Evolutionary conservation across 805 yeast genomes (phyloP).

Genomic region (Monosporozyma siamensis): DNA sequence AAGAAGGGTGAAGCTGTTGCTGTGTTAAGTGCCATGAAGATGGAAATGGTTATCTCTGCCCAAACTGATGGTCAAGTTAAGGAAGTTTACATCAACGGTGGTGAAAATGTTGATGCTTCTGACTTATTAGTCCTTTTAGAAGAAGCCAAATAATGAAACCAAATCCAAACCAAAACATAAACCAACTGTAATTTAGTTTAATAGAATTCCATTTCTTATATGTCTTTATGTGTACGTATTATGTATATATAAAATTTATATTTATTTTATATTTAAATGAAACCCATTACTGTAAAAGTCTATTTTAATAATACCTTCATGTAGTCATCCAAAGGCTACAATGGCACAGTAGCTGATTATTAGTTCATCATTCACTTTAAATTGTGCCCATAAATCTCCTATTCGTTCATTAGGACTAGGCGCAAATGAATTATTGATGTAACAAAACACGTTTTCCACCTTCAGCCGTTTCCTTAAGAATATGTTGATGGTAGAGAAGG

Average conservation of each 20-base stretch:
- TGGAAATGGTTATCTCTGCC: conserved; percentile 98
- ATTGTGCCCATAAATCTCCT: conserved; percentile 28
- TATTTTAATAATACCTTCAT: too few species aligned
- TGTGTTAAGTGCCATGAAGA: conserved; percentile 95
- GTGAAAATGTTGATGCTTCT: conserved; percentile 91
- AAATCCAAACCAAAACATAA: neutral
- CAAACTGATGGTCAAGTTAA: conserved; percentile 80
- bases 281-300: too few species aligned
- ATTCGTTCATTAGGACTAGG: conserved; percentile 29
- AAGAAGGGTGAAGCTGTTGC: conserved; percentile 95
- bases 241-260: neutral
- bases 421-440: conserved; percentile 30
- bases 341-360: conserved; percentile 30
- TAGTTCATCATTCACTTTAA: conserved; percentile 25
- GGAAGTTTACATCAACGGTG: conserved; percentile 70
- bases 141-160: conserved; percentile 10
- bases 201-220: neutral
- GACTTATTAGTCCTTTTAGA: conserved; percentile 67
- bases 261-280: too few species aligned
- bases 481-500: conserved; percentile 19
- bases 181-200: neutral
- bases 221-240: neutral
- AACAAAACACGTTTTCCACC: conserved; percentile 22
- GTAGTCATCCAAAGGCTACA: conserved; percentile 27
- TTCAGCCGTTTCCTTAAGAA: conserved; percentile 19